These are phyloP conservation scores for Balamuthia mandrillaris DNA, from an alignment of 208 protist species.

Conservation along the genomic window DNA sequence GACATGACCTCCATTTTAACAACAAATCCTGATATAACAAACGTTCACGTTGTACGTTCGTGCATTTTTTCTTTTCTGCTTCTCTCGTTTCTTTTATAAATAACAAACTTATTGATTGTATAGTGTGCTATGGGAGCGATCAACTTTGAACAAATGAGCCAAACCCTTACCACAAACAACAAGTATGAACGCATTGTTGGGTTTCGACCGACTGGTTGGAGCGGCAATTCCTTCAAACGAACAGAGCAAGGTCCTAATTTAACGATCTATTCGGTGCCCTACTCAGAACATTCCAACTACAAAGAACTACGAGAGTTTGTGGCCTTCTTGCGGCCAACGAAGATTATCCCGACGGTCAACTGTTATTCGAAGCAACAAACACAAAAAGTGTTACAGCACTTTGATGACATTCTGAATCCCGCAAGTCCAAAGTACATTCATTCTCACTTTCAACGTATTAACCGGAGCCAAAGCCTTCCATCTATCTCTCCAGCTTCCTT, in stretches of 20 bases:
- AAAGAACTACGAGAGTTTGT: slow-evolving; percentile 43
- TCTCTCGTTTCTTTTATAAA: background rate
- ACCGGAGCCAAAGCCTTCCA: too few relatives aligned
- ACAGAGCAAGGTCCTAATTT: background rate
- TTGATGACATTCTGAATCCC: too few relatives aligned
- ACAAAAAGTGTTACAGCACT: too few relatives aligned
- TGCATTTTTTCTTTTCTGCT: background rate
- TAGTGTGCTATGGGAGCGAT: background rate
- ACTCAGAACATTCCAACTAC: slow-evolving; percentile 44
- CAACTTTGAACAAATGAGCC: background rate
- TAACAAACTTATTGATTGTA: background rate
- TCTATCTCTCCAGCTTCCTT: too few relatives aligned
- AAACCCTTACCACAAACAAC: background rate
- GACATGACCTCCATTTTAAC: background rate
- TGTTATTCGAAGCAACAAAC: background rate
- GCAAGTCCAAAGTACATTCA: too few relatives aligned
- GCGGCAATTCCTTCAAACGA: background rate
- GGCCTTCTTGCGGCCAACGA: background rate
- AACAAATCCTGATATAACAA: background rate
- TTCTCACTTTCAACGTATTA: too few relatives aligned
- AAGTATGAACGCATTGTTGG: background rate
- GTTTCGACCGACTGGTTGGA: background rate
- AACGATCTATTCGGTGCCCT: slow-evolving; percentile 30
- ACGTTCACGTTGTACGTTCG: background rate
- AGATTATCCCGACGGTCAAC: slow-evolving; percentile 39